phyloP scores from a whole-genome alignment of 495 filamentous ascomycete genomes.

The Aspergillus ellipticus region DNA sequence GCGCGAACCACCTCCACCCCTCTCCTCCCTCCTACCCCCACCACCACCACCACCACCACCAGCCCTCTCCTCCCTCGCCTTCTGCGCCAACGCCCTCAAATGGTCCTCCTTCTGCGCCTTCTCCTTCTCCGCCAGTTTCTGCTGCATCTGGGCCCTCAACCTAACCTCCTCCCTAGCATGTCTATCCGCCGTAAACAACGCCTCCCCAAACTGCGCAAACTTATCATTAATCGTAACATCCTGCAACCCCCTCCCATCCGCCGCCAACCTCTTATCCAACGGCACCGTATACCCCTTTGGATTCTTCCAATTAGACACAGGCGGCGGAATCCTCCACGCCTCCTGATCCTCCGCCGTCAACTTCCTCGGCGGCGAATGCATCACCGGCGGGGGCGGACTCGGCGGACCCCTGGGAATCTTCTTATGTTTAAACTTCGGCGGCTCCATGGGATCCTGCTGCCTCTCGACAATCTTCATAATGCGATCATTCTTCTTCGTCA shows the following conservation, averaged over 20 bases:
- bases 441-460: slow-evolving; percentile 96
- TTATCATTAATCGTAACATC: slow-evolving; percentile 99
- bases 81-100: slow-evolving; percentile 82
- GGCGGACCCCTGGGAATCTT: slow-evolving; percentile 96
- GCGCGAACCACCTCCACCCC: slow-evolving; percentile 21
- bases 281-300: slow-evolving; percentile 97
- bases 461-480: slow-evolving; percentile 98
- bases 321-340: slow-evolving; percentile 91
- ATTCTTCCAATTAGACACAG: slow-evolving; percentile 99
- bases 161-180: slow-evolving; percentile 95
- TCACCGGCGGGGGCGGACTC: slow-evolving; percentile 85
- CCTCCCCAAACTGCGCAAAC: slow-evolving; percentile 94
- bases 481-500: slow-evolving; percentile 78
- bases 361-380: slow-evolving; percentile 94
- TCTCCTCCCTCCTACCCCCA: slow-evolving; percentile 48
- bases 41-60: slow-evolving; percentile 69
- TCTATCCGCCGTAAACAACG: slow-evolving; percentile 86
- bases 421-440: slow-evolving; percentile 97
- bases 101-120: slow-evolving; percentile 91
- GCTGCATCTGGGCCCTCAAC: slow-evolving; percentile 91
- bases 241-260: slow-evolving; percentile 86
- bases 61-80: slow-evolving; percentile 78
- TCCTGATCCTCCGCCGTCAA: slow-evolving; percentile 97
- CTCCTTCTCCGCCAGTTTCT: slow-evolving; percentile 94
- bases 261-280: slow-evolving; percentile 93